A percentile compares a stretch with the other conserved stretches of the same genome.
These are phyloP conservation scores for Ottelia alismoides DNA, from an alignment of 106 monocot species.

Conservation along the genomic window DNA sequence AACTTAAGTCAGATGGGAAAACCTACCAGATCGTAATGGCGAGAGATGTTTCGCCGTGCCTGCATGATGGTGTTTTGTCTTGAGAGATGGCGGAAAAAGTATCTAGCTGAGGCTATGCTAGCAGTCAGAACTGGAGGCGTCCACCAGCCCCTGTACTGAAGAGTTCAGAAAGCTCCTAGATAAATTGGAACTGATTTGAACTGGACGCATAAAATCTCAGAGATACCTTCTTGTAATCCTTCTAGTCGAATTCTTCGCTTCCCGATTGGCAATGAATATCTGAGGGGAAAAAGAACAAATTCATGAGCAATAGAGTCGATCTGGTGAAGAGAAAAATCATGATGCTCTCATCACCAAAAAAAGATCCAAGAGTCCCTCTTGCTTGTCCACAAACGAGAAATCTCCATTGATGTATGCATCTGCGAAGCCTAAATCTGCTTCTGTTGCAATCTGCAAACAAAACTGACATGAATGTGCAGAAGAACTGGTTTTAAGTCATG, in stretches of 20 bases:
- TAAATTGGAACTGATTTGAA: no score
- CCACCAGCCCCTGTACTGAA: conserved; percentile 97
- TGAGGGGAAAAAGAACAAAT: conserved; percentile 26
- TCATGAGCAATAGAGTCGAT: no score
- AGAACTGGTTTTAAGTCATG: no score
- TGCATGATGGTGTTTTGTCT: conserved; percentile 66
- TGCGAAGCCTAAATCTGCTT: conserved; percentile 95
- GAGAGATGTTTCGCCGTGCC: conserved; percentile 83
- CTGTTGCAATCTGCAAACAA: conserved; percentile 86
- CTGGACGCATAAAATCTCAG: no score
- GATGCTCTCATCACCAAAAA: conserved; percentile 30
- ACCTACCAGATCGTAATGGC: conserved; percentile 98
- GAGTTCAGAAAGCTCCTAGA: no score
- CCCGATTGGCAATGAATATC: conserved; percentile 88
- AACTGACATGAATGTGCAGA: no score
- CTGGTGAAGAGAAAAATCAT: neutral
- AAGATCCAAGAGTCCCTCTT: conserved; percentile 77
- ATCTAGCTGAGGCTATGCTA: conserved; percentile 54
- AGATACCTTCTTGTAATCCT: conserved; percentile 8
- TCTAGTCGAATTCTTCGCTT: conserved; percentile 23
- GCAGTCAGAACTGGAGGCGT: conserved; percentile 77
- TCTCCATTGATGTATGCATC: conserved; percentile 92
- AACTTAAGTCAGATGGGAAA: no score
- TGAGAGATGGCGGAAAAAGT: conserved; percentile 63
- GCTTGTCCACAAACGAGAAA: conserved; percentile 63